phyloP scores from a whole-genome alignment of 495 filamentous ascomycete genomes.

The Talaromyces ruber region DNA sequence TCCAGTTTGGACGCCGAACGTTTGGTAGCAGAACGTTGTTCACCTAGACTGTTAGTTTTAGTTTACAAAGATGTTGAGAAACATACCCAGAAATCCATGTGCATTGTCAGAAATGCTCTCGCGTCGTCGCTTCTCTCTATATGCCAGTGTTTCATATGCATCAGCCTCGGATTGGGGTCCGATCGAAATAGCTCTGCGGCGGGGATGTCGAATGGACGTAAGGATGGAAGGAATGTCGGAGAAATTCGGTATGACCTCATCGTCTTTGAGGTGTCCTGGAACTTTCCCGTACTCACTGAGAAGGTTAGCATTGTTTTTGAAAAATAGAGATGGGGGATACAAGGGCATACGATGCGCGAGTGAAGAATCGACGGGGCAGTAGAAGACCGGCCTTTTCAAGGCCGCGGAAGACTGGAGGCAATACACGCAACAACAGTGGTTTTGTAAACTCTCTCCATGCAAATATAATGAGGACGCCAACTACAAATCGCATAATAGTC shows the following conservation, averaged over 20 bases:
- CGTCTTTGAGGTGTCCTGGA: conserved; percentile 65
- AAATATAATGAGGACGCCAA: conserved; percentile 78
- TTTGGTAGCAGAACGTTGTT: not conserved
- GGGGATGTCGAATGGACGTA: conserved; percentile 68
- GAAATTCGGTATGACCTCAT: conserved; percentile 79
- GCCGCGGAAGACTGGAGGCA: conserved; percentile 82
- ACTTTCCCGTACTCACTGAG: conserved; percentile 75
- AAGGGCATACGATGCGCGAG: conserved; percentile 63
- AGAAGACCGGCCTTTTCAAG: conserved; percentile 70
- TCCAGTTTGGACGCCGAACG: conserved; percentile 37
- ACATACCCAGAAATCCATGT: not conserved
- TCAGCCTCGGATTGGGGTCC: conserved; percentile 94
- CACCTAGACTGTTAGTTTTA: not conserved
- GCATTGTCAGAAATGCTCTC: conserved; percentile 50
- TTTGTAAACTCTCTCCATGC: conserved; percentile 85
- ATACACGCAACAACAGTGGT: conserved; percentile 61
- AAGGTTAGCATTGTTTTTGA: not conserved
- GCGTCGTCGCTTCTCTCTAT: conserved; percentile 69
- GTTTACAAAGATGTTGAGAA: not conserved
- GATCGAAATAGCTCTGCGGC: conserved; percentile 75
- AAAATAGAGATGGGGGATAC: not conserved
- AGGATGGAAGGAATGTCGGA: conserved; percentile 75
- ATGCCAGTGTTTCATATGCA: conserved; percentile 93
- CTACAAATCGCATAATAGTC: conserved; percentile 53
- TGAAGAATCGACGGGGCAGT: conserved; percentile 81